These are phyloP conservation scores for Lenzites betulinus DNA, from an alignment of 768 basidiomycete genomes.

Conservation along the genomic window DNA sequence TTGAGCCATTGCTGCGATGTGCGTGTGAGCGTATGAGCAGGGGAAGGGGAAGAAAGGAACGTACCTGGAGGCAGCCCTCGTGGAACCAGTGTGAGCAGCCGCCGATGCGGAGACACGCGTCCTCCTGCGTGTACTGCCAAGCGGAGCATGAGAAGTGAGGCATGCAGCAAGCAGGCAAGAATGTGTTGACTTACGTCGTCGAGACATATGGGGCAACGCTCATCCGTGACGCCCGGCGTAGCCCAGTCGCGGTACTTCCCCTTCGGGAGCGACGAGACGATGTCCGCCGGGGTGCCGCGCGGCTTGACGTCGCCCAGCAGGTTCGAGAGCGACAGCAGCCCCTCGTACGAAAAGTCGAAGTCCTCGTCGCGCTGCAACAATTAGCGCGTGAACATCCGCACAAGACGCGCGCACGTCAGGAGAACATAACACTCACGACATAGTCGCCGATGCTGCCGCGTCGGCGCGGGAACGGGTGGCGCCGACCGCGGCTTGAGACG, in stretches of 20 bases:
- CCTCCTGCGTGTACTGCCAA: slow-evolving; percentile 61
- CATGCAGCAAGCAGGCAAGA: slow-evolving; percentile 31
- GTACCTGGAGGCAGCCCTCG: slow-evolving; percentile 72
- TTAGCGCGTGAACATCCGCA: not conserved
- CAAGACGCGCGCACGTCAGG: too few species aligned
- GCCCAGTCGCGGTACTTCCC: slow-evolving; percentile 71
- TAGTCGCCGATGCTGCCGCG: slow-evolving; percentile 44
- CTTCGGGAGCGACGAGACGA: slow-evolving; percentile 60
- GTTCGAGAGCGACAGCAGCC: slow-evolving; percentile 56
- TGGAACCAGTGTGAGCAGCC: slow-evolving; percentile 84
- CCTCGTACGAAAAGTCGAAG: slow-evolving; percentile 77
- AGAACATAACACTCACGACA: slow-evolving; percentile 45
- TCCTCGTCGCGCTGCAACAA: slow-evolving; percentile 68
- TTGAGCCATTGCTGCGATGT: slow-evolving; percentile 73
- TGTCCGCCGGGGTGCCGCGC: slow-evolving; percentile 59
- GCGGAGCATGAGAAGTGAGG: not conserved
- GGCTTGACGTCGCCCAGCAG: slow-evolving; percentile 71
- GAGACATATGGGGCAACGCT: slow-evolving; percentile 81
- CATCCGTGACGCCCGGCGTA: slow-evolving; percentile 58
- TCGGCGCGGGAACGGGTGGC: slow-evolving; percentile 3
- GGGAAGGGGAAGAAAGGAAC: slow-evolving; percentile 13
- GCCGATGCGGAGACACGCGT: slow-evolving; percentile 62
- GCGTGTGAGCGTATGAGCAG: slow-evolving; percentile 6
- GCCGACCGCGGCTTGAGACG: slow-evolving; percentile 4
- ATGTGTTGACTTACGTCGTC: slow-evolving; percentile 58